A percentile compares a stretch with the other conserved stretches of the same genome.
Conservation (phyloP, 2,329 filamentous ascomycete species). For the Stagonosporopsis chrysanthemi region DNA sequence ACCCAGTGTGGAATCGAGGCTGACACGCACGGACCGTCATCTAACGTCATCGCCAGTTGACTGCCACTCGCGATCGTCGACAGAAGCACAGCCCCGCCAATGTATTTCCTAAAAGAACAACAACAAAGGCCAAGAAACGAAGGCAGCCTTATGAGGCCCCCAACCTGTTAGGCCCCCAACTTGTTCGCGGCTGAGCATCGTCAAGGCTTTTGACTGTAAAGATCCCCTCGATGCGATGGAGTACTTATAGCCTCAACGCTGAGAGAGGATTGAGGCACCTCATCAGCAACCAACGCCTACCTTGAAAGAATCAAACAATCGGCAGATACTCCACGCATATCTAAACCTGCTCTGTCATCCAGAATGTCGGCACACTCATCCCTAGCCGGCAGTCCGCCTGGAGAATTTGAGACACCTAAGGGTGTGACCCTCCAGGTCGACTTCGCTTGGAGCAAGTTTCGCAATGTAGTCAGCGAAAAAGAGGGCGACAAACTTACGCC, state of each 20-base stretch:
- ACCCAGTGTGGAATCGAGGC: neutral
- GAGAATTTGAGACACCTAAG: conserved; percentile 3
- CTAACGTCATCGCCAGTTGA: conserved; percentile 5
- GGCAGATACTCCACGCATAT: neutral
- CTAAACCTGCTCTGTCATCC: neutral
- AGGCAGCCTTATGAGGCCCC: neutral
- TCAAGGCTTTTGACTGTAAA: neutral
- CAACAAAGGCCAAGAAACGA: conserved; percentile 8
- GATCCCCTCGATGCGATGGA: neutral
- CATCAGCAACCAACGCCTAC: neutral
- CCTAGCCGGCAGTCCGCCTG: neutral
- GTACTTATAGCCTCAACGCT: conserved; percentile 1
- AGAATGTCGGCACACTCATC: conserved; percentile 9
- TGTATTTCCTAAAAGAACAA: conserved; percentile 9
- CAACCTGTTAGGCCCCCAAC: conserved; percentile 4
- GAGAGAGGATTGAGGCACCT: neutral
- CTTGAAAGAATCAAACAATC: neutral
- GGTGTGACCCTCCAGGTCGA: conserved; percentile 27
- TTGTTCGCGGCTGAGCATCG: neutral
- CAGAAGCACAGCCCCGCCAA: neutral
- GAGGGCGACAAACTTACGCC: conserved; percentile 17
- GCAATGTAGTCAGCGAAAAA: conserved; percentile 25
- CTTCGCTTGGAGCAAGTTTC: conserved; percentile 32
- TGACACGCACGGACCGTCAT: neutral
- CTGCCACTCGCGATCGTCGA: neutral